Conservation (phyloP, 2,329 filamentous ascomycete species). For the Metarhizium guizhouense region DNA sequence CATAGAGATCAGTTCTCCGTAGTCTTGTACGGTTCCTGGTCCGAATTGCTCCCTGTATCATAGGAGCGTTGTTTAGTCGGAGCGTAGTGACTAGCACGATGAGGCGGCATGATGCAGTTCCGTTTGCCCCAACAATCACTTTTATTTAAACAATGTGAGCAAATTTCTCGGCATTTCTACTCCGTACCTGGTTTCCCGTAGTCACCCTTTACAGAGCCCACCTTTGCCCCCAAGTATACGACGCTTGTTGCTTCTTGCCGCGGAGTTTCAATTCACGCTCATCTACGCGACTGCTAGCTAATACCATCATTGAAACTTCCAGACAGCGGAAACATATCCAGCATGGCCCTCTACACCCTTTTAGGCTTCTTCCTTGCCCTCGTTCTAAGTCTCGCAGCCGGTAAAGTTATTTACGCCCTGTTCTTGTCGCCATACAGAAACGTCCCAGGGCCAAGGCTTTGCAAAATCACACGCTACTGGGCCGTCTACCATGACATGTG, state of each 20-base stretch:
- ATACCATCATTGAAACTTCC: neutral
- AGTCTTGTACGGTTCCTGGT: too few relatives aligned
- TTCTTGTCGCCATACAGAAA: slow-evolving; percentile 2
- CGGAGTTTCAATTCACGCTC: neutral
- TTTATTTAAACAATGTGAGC: neutral
- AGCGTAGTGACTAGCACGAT: neutral
- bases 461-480: slow-evolving; percentile 5
- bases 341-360: neutral
- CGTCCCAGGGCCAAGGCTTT: slow-evolving; percentile 2
- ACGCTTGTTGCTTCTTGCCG: neutral
- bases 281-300: neutral
- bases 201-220: neutral
- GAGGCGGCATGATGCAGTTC: neutral
- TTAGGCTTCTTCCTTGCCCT: neutral
- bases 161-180: neutral
- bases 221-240: neutral
- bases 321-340: neutral
- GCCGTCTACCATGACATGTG: slow-evolving; percentile 3
- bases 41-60: neutral
- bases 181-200: neutral
- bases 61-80: neutral
- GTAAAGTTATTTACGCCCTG: slow-evolving; percentile 2
- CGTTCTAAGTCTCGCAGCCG: neutral
- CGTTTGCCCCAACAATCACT: neutral
- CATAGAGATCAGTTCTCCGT: too few relatives aligned